Evolutionary conservation across 768 basidiomycete species (phyloP).

Genomic region (Nidularia sp.): DNA sequence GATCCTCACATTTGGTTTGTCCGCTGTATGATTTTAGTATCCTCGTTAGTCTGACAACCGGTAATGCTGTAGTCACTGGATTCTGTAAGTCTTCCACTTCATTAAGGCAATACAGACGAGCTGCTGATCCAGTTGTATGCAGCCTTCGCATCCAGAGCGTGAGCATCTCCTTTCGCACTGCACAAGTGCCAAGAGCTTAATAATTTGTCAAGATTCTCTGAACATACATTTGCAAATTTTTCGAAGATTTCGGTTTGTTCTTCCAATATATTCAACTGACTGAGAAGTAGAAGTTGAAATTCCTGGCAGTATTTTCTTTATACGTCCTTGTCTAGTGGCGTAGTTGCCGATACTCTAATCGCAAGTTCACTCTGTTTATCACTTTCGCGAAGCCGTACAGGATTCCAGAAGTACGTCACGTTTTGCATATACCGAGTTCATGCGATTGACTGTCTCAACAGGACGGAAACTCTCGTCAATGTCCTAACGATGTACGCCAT

Average conservation of each 20-base stretch:
- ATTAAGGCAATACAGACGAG: too few species aligned
- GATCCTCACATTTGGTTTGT: neutral
- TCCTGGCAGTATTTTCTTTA: slow-evolving; percentile 14
- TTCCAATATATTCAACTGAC: too few species aligned
- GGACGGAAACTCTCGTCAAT: slow-evolving; percentile 40
- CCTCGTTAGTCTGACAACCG: too few species aligned
- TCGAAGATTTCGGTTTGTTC: slow-evolving; percentile 5
- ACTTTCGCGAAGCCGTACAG: slow-evolving; percentile 23
- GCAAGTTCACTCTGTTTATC: slow-evolving; percentile 27
- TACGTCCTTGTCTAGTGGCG: slow-evolving; percentile 24
- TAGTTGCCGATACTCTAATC: slow-evolving; percentile 36
- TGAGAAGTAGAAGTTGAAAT: too few species aligned
- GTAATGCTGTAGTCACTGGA: neutral
- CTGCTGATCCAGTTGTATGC: neutral
- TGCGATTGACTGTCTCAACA: slow-evolving; percentile 7
- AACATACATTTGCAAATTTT: slow-evolving; percentile 5
- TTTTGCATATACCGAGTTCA: neutral
- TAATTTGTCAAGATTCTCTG: slow-evolving; percentile 12
- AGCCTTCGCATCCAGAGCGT: slow-evolving; percentile 27
- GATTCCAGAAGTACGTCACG: slow-evolving; percentile 9
- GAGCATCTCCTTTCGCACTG: slow-evolving; percentile 2
- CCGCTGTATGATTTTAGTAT: too few species aligned
- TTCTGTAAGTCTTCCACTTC: neutral
- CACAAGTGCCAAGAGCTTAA: neutral
- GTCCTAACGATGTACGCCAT: slow-evolving; percentile 45